These are phyloP conservation scores for Starmerella ratchasimensis DNA, from an alignment of 805 yeast species.

Conservation along the genomic window DNA sequence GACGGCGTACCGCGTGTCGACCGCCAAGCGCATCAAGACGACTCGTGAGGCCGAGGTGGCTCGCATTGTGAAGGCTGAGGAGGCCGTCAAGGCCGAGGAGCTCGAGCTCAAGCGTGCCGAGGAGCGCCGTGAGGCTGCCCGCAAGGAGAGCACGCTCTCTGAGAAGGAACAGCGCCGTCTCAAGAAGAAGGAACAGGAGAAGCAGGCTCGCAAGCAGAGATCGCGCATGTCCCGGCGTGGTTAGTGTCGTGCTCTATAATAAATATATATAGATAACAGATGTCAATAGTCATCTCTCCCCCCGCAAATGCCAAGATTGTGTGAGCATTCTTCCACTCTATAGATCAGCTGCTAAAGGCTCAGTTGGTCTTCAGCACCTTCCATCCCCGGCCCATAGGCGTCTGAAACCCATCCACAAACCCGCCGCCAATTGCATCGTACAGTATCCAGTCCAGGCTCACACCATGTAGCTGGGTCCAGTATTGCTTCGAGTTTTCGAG, in stretches of 20 bases:
- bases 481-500: constrained; percentile 22
- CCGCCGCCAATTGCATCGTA: constrained; percentile 46
- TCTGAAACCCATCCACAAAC: constrained; percentile 39
- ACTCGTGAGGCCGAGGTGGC: constrained; percentile 62
- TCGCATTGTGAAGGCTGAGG: constrained; percentile 57
- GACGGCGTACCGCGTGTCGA: constrained; percentile 54
- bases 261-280: background rate
- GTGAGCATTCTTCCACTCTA: background rate
- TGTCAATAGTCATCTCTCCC: background rate
- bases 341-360: background rate
- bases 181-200: constrained; percentile 67
- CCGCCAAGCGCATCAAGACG: constrained; percentile 52
- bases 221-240: constrained; percentile 15
- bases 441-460: constrained; percentile 38
- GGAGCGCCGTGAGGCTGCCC: constrained; percentile 40
- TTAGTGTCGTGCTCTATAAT: background rate
- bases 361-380: constrained; percentile 35
- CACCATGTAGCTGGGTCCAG: constrained; percentile 39
- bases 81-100: constrained; percentile 52
- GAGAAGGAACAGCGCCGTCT: constrained; percentile 69
- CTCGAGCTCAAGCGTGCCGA: constrained; percentile 51
- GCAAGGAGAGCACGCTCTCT: constrained; percentile 49
- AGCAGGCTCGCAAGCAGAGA: constrained; percentile 56
- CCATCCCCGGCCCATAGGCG: constrained; percentile 53
- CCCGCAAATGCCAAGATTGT: background rate